Percentiles rank a stretch among this genome's conserved stretches.
phyloP scores from a whole-genome alignment of 352 stramenopile species.

The Globisporangium megalacanthum region DNA sequence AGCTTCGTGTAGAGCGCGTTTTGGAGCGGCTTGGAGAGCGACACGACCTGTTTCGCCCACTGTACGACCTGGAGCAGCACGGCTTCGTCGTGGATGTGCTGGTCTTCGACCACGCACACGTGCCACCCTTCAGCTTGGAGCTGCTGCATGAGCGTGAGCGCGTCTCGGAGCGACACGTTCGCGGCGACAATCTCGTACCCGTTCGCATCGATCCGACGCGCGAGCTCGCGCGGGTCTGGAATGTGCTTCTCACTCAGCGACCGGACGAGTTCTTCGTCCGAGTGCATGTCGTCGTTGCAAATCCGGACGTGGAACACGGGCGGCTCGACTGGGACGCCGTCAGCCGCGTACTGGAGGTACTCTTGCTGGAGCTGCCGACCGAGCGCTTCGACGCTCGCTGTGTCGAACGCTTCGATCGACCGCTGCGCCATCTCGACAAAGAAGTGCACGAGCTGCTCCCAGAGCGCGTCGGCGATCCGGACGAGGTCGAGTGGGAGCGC shows the following conservation, averaged over 20 bases:
- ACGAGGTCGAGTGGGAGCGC: slow-evolving; percentile 38
- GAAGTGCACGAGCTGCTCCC: slow-evolving; percentile 66
- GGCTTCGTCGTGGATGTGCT: slow-evolving; percentile 67
- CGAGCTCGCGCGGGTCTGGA: slow-evolving; percentile 44
- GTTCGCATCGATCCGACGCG: slow-evolving; percentile 68
- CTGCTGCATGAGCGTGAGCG: slow-evolving; percentile 68
- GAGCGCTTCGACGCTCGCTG: slow-evolving; percentile 42
- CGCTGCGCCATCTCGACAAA: slow-evolving; percentile 66
- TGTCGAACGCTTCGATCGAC: slow-evolving; percentile 70
- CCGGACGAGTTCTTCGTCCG: slow-evolving; percentile 94
- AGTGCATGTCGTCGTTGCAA: slow-evolving; percentile 99
- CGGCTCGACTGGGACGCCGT: slow-evolving; percentile 10
- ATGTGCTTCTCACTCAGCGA: slow-evolving; percentile 85
- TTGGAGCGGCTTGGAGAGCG: slow-evolving; percentile 52
- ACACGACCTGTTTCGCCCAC: slow-evolving; percentile 70
- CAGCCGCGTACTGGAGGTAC: slow-evolving; percentile 7
- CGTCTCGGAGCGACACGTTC: slow-evolving; percentile 50
- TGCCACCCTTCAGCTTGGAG: slow-evolving; percentile 80
- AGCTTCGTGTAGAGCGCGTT: slow-evolving; percentile 67
- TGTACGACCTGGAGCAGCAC: slow-evolving; percentile 56
- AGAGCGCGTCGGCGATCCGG: slow-evolving; percentile 52
- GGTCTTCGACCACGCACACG: slow-evolving; percentile 70
- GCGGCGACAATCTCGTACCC: slow-evolving; percentile 61
- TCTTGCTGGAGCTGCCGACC: slow-evolving; percentile 28
- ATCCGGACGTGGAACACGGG: slow-evolving; percentile 89